phyloP scores from a whole-genome alignment of 257 asterid genomes.

The Capsicum baccatum region DNA sequence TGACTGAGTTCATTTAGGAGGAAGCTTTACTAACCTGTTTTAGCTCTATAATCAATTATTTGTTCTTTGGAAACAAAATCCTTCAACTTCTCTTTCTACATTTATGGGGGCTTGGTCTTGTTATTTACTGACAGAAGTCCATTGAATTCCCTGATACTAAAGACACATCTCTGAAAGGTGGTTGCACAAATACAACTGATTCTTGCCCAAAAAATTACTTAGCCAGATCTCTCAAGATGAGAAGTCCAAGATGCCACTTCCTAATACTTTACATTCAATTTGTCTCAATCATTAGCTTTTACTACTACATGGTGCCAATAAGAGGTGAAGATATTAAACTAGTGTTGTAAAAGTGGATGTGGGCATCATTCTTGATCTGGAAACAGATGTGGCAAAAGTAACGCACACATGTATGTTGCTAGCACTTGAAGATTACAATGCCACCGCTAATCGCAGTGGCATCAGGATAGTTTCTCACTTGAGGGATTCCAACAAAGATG shows the following conservation, averaged over 20 bases:
- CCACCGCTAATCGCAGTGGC: neutral
- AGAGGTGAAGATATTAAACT: neutral
- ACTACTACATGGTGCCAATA: neutral
- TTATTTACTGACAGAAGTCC: neutral
- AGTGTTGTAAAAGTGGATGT: neutral
- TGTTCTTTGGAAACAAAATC: neutral
- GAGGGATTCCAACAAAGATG: conserved; percentile 23
- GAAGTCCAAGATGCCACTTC: neutral
- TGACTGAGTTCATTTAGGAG: neutral
- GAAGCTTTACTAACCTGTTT: neutral
- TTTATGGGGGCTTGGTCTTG: neutral
- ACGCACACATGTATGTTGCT: too few relatives aligned
- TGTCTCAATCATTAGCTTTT: conserved; percentile 22
- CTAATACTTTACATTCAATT: neutral
- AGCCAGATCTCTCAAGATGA: conserved; percentile 29
- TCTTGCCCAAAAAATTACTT: neutral
- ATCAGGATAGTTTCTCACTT: too few relatives aligned
- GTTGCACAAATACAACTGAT: neutral
- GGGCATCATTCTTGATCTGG: too few relatives aligned
- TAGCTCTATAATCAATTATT: neutral
- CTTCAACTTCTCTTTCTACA: neutral
- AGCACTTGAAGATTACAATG: too few relatives aligned
- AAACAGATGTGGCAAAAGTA: too few relatives aligned
- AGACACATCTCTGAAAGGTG: neutral
- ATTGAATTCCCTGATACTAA: neutral